A percentile compares a stretch with the other conserved stretches of the same genome.
Evolutionary conservation across 2,329 filamentous ascomycete genomes (phyloP).

Genomic region (Phyllosticta citrichinensis): DNA sequence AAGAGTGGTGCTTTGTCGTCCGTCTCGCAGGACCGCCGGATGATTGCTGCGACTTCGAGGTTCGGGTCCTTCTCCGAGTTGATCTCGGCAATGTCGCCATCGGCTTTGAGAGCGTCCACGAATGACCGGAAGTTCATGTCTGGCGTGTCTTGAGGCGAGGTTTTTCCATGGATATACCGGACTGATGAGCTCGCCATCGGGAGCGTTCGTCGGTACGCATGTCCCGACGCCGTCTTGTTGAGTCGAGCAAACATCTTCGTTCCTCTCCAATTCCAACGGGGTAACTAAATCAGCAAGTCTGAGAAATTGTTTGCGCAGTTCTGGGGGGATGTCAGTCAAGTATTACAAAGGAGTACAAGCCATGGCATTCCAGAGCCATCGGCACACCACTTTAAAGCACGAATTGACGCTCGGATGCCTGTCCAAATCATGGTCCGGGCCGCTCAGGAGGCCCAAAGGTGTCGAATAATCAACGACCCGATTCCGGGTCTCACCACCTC

Average conservation of each 20-base stretch:
- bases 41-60: constrained; percentile 40
- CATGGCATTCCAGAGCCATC: not conserved
- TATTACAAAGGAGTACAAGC: not conserved
- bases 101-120: constrained; percentile 32
- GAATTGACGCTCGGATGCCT: not conserved
- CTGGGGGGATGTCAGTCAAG: not conserved
- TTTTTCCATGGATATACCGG: not conserved
- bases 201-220: not conserved
- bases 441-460: not conserved
- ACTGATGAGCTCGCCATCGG: not conserved
- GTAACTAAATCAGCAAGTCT: not conserved
- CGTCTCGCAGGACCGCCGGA: constrained; percentile 35
- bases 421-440: not conserved
- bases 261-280: not conserved
- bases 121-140: constrained; percentile 35
- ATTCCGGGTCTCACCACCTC: not conserved
- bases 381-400: not conserved
- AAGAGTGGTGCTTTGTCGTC: constrained; percentile 41
- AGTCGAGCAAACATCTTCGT: not conserved
- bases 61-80: constrained; percentile 34
- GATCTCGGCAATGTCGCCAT: constrained; percentile 38
- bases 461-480: not conserved
- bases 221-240: not conserved
- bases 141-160: constrained; percentile 18
- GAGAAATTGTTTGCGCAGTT: not conserved